phyloP scores from a whole-genome alignment of 768 basidiomycete genomes.

The Boletales sp. region DNA sequence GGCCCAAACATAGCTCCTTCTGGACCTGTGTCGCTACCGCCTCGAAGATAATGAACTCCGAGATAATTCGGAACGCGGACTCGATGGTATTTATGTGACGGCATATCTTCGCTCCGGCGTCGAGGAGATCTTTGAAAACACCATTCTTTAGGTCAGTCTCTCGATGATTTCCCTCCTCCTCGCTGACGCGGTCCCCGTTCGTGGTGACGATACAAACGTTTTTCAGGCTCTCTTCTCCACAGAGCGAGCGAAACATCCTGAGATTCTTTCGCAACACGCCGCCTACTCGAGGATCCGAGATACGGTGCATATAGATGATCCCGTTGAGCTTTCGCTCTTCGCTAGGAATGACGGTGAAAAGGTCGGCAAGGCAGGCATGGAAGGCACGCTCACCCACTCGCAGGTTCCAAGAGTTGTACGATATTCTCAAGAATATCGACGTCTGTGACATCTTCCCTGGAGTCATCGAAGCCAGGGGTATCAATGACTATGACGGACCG shows the following conservation, averaged over 20 bases:
- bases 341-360: background rate
- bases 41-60: slow-evolving; percentile 31
- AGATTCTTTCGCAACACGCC: slow-evolving; percentile 40
- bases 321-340: slow-evolving; percentile 30
- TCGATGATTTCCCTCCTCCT: slow-evolving; percentile 22
- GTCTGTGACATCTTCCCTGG: slow-evolving; percentile 14
- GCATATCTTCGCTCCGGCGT: slow-evolving; percentile 36
- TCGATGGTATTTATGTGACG: slow-evolving; percentile 36
- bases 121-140: slow-evolving; percentile 39
- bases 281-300: slow-evolving; percentile 39
- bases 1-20: slow-evolving; percentile 40
- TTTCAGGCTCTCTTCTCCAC: slow-evolving; percentile 37
- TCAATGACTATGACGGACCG: slow-evolving; percentile 16
- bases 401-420: background rate
- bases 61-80: slow-evolving; percentile 41
- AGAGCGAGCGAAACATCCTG: slow-evolving; percentile 41
- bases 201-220: slow-evolving; percentile 46
- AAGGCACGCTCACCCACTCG: background rate
- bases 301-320: slow-evolving; percentile 45
- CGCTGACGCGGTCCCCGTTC: slow-evolving; percentile 40
- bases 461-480: slow-evolving; percentile 8
- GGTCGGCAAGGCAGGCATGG: no score
- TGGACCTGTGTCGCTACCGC: slow-evolving; percentile 43
- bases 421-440: slow-evolving; percentile 19
- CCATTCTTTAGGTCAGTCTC: slow-evolving; percentile 32